Conservation (phyloP, 2,329 filamentous ascomycete genomes). For the Geosmithia putterillii region DNA sequence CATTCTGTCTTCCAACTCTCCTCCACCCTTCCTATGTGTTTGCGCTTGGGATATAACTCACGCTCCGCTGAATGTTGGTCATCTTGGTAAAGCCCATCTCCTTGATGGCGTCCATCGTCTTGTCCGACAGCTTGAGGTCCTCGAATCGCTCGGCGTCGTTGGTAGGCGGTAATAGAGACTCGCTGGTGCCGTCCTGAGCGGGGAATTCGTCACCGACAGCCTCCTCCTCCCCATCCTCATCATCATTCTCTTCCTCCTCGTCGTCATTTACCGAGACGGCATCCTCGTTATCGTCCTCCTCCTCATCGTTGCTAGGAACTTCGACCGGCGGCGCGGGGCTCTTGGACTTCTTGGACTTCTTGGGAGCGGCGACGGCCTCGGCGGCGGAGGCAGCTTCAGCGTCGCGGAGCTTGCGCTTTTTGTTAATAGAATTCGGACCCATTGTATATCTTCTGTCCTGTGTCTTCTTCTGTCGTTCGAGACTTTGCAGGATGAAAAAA, state of each 20-base stretch:
- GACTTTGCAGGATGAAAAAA: not conserved
- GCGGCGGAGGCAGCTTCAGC: conserved; percentile 12
- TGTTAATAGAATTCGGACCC: conserved; percentile 21
- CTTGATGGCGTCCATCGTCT: conserved; percentile 75
- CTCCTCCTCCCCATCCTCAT: conserved; percentile 10
- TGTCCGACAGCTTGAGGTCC: conserved; percentile 75
- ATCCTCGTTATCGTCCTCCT: conserved; percentile 13
- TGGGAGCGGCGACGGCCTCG: conserved; percentile 9
- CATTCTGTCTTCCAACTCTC: too few species aligned
- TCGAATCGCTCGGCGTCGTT: conserved; percentile 60
- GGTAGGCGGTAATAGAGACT: conserved; percentile 37
- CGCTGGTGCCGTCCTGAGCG: conserved; percentile 17
- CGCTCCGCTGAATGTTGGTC: conserved; percentile 82
- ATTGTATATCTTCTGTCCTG: conserved; percentile 9
- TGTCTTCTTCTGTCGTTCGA: too few species aligned
- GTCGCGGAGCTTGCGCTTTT: conserved; percentile 31
- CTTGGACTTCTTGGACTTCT: conserved; percentile 31
- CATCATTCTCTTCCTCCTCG: conserved; percentile 14
- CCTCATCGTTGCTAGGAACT: conserved; percentile 13
- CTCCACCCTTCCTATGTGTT: not conserved
- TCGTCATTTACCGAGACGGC: conserved; percentile 11
- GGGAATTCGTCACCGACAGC: conserved; percentile 17
- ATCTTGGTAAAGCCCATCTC: conserved; percentile 92
- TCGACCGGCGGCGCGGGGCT: conserved; percentile 15
- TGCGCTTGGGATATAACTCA: conserved; percentile 6